These are phyloP conservation scores for Plasmodium cynomolgi DNA, from an alignment of 169 alveolate species.

Conservation along the genomic window DNA sequence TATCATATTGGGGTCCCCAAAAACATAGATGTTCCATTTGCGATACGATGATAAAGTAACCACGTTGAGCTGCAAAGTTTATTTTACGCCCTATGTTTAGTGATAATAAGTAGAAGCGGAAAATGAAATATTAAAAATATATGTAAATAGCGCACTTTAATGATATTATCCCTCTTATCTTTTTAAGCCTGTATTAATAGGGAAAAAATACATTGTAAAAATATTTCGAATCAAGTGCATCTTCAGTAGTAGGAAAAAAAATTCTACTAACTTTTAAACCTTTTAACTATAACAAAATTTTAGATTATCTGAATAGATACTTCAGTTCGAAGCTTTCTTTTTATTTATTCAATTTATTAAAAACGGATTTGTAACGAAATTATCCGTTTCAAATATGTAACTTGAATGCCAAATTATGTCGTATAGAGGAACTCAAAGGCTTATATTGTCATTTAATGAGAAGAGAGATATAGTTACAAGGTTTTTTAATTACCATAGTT, in stretches of 20 bases:
- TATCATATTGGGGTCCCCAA: not conserved
- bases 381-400: not conserved
- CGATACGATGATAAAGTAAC: not conserved
- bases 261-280: not conserved
- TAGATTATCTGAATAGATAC: not conserved
- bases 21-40: not conserved
- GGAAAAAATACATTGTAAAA: not conserved
- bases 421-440: not conserved
- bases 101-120: not conserved
- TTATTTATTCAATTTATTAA: not conserved
- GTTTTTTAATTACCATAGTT: not conserved
- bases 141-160: not conserved
- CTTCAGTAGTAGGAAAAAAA: too few relatives aligned
- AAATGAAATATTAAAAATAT: not conserved
- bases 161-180: not conserved
- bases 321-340: not conserved
- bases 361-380: not conserved
- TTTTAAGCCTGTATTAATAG: not conserved
- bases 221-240: not conserved
- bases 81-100: not conserved
- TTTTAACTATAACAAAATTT: not conserved
- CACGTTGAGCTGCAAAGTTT: not conserved
- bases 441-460: not conserved
- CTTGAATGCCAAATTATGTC: not conserved
- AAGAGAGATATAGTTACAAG: not conserved